A percentile compares a stretch with the other conserved stretches of the same genome.
These are phyloP conservation scores for Neurospora sp. DNA, from an alignment of 495 filamentous ascomycete species.

Conservation along the genomic window DNA sequence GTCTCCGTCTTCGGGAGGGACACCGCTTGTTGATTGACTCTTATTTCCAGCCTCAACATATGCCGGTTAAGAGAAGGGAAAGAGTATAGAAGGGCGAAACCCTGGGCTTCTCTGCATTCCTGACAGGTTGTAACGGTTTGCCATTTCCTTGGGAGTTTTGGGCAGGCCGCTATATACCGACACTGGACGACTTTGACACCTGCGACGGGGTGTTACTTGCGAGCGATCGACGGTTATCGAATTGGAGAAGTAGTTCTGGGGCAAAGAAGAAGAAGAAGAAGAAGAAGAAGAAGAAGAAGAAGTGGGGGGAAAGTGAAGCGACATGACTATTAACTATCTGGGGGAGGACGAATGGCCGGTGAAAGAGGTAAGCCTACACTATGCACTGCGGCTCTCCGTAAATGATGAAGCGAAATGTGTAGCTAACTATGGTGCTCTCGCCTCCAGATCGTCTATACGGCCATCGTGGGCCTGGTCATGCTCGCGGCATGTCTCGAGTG, in stretches of 20 bases:
- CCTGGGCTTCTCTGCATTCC: neutral
- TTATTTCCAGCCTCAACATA: neutral
- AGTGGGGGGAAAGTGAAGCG: constrained; percentile 34
- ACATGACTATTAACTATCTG: constrained; percentile 3
- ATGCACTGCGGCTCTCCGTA: too few species aligned
- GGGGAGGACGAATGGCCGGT: constrained; percentile 40
- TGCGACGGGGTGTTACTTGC: too few species aligned
- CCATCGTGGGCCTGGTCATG: constrained; percentile 75
- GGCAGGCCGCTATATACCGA: neutral
- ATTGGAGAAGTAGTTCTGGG: neutral
- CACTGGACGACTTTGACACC: too few species aligned
- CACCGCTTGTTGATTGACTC: neutral
- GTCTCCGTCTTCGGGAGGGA: neutral
- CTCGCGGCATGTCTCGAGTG: constrained; percentile 82
- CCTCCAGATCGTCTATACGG: constrained; percentile 55
- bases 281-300: too few species aligned
- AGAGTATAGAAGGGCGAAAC: neutral
- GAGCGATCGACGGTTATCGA: neutral
- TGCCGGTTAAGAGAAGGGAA: neutral
- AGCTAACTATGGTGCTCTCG: neutral
- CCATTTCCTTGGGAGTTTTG: neutral
- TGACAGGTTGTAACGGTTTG: neutral
- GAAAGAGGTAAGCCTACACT: constrained; percentile 49
- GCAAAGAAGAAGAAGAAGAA: neutral
- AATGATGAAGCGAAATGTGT: too few species aligned